phyloP scores from a whole-genome alignment of 192 early-diverging fungal species.

The Paraglomus occultum region DNA sequence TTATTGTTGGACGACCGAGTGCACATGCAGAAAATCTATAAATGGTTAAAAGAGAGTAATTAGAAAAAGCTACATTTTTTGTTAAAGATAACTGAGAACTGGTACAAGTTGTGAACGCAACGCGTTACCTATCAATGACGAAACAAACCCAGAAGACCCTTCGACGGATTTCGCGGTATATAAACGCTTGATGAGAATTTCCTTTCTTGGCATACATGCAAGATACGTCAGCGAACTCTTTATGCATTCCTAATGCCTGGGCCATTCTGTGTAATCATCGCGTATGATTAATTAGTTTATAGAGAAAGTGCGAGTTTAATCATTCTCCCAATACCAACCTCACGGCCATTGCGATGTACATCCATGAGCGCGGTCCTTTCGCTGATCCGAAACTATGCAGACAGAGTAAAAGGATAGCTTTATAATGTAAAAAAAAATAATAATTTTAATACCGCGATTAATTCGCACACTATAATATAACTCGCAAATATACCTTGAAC shows the following conservation, averaged over 20 bases:
- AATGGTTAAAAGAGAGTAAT: not conserved
- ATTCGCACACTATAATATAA: not conserved
- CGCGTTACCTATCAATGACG: conserved; percentile 47
- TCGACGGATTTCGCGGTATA: conserved; percentile 47
- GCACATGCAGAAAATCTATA: conserved; percentile 39
- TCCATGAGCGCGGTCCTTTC: conserved; percentile 56
- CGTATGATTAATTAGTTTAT: no score
- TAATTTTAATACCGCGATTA: not conserved
- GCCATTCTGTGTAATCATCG: conserved; percentile 39
- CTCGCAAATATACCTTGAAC: conserved; percentile 35
- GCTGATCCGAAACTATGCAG: conserved; percentile 52
- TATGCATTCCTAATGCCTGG: conserved; percentile 52
- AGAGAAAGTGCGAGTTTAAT: not conserved
- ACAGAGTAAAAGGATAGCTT: conserved; percentile 43
- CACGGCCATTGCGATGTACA: conserved; percentile 53
- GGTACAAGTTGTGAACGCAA: conserved; percentile 30
- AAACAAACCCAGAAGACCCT: conserved; percentile 55
- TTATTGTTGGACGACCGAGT: conserved; percentile 47
- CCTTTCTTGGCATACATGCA: no score
- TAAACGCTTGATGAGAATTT: conserved; percentile 37
- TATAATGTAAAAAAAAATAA: not conserved
- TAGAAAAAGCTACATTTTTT: not conserved
- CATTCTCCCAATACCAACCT: conserved; percentile 25
- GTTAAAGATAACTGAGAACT: not conserved
- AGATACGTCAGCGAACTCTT: conserved; percentile 25